phyloP scores from a whole-genome alignment of 208 protist species.

The Trypanosoma congolense region DNA sequence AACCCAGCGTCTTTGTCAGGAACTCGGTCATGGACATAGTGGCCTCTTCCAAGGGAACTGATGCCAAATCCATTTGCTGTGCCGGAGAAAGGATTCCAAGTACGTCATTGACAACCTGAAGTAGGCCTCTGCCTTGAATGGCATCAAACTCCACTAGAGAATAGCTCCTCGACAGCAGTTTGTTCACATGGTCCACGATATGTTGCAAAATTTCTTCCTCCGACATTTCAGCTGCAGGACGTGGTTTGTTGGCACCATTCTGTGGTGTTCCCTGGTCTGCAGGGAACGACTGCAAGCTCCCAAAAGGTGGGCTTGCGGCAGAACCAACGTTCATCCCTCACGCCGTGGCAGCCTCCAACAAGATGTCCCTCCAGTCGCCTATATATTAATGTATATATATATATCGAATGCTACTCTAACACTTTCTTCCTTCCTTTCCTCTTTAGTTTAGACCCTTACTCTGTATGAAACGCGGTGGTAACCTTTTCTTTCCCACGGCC shows the following conservation, averaged over 20 bases:
- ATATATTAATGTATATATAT: not conserved
- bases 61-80: constrained; percentile 61
- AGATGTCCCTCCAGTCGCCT: not conserved
- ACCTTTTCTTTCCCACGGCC: no score
- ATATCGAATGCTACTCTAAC: no score
- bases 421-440: no score
- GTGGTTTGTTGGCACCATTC: constrained; percentile 4
- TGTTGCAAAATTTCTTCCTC: constrained; percentile 67
- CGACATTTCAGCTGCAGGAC: constrained; percentile 32
- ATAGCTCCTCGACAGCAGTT: constrained; percentile 58
- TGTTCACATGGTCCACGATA: constrained; percentile 82
- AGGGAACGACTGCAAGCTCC: not conserved
- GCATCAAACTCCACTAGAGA: constrained; percentile 87
- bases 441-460: no score
- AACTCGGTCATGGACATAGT: constrained; percentile 75
- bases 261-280: constrained; percentile 12
- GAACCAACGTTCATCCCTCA: not conserved
- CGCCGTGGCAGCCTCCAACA: not conserved
- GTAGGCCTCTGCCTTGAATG: constrained; percentile 45
- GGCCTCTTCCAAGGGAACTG: constrained; percentile 33
- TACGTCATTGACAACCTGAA: constrained; percentile 85
- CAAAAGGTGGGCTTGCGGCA: not conserved
- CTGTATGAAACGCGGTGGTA: no score
- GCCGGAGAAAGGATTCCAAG: constrained; percentile 67
- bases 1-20: constrained; percentile 76